Evolutionary conservation across 768 basidiomycete genomes (phyloP).

Genomic region (Mycena galericulata): DNA sequence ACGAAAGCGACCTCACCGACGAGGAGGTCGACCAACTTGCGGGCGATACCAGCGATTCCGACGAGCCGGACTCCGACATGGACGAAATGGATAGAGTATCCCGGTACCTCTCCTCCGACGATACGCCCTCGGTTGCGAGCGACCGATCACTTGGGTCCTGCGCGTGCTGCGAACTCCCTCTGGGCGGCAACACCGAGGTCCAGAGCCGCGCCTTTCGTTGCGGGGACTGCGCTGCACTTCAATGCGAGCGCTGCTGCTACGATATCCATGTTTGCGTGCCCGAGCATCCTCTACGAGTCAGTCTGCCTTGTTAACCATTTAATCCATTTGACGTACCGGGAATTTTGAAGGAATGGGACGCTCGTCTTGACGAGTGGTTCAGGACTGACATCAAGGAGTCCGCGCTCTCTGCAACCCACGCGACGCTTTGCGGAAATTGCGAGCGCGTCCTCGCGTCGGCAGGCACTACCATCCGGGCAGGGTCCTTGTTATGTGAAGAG

Average conservation of each 20-base stretch:
- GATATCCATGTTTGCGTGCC: not conserved
- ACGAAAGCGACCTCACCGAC: too few relatives aligned
- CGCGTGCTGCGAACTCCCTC: not conserved
- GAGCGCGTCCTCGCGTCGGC: too few relatives aligned
- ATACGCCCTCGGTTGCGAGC: not conserved
- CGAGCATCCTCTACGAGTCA: not conserved
- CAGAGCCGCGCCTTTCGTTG: not conserved
- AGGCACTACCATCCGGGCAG: too few relatives aligned
- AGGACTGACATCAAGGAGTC: not conserved
- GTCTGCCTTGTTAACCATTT: not conserved
- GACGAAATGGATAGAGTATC: too few relatives aligned
- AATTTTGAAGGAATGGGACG: conserved; percentile 6
- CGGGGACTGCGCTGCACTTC: not conserved
- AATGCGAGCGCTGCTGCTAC: not conserved
- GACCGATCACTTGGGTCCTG: too few relatives aligned
- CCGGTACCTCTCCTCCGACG: too few relatives aligned
- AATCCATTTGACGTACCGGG: not conserved
- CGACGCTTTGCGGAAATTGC: not conserved
- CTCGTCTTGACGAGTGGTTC: not conserved
- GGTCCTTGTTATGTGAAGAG: too few relatives aligned
- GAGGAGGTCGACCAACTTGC: too few relatives aligned
- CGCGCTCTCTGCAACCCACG: not conserved
- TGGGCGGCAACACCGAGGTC: not conserved
- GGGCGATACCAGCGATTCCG: too few relatives aligned
- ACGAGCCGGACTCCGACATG: too few relatives aligned